Evolutionary conservation across 805 yeast species (phyloP), one percentile per base, ranked within the genome.

Genomic region (Metschnikowia gelsemii): DNA sequence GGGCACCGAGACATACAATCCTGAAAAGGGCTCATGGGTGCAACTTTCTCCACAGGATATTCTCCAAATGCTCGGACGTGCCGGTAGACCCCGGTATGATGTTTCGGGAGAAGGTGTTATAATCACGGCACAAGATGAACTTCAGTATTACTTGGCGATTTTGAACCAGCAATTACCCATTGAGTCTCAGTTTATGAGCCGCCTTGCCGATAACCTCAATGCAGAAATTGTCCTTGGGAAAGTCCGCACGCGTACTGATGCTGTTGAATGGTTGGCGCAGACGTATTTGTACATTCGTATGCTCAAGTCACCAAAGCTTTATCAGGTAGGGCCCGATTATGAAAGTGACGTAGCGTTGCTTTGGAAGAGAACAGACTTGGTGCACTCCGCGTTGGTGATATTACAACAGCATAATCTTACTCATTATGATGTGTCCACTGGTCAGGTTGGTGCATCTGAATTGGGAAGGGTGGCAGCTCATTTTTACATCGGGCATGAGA

Each of bases 1-100:
- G 56, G 98, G 98, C 0, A 91, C 99, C 0, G 95, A 87, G 55
- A 82, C 89, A 0, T 93, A 95, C 55, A 84, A 93, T 4, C 97
- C 99, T 0, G 93, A 85, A 49, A 78, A 77, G 47, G 96, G 97
- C 40, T 66, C 77, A 5, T 91, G 98, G 97, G 80, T 80, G 2
- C 93, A 87, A 56, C 66, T 91, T n/a, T 83, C 96, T 0, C 95
- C 97, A 0, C 99, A 91, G 55, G 98, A 93, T 64, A 84, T 91
- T 27, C 62, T 91, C 8, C 99, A 91, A 64, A 91, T 91, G 98
- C 71, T 91, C n/a, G 98, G 98, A 26, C 79, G 98, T 68, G 98
- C 98, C 14, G 98, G 98, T 52, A 76, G 99, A 63, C 99, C 99
- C 0, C 73, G 96, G 39, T 93, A 84, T 63, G 99, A 91, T 61